These are phyloP conservation scores for Populus davidiana DNA, from an alignment of 345 rosid genomes.

Conservation along the genomic window DNA sequence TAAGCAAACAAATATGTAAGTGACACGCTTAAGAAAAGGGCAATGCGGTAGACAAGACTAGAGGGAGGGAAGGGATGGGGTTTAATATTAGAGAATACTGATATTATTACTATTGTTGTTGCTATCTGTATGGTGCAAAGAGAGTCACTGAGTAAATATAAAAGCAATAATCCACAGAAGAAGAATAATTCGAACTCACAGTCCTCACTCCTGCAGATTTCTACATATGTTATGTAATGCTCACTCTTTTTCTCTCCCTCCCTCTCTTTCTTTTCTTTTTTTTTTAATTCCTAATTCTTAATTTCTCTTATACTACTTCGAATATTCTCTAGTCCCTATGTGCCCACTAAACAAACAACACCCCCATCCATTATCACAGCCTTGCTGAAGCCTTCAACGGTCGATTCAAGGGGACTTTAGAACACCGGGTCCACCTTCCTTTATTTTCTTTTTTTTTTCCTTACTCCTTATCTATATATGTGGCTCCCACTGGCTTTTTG, in stretches of 20 bases:
- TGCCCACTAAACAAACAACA: slow-evolving; percentile 1
- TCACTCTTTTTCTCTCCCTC: slow-evolving; percentile 12
- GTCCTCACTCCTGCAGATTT: slow-evolving; percentile 51
- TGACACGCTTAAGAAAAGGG: not conserved
- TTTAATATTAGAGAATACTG: too few relatives aligned
- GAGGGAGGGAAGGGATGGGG: not conserved
- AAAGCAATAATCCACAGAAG: slow-evolving; percentile 61
- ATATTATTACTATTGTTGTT: not conserved
- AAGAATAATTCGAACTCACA: slow-evolving; percentile 79
- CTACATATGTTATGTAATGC: slow-evolving; percentile 25
- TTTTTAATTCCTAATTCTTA: not conserved
- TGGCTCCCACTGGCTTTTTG: slow-evolving; percentile 14
- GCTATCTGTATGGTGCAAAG: slow-evolving; percentile 22
- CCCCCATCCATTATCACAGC: not conserved
- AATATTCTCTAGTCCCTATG: slow-evolving; percentile 25
- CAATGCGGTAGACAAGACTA: not conserved
- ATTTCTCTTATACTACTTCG: not conserved
- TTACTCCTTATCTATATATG: not conserved
- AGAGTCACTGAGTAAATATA: slow-evolving; percentile 25
- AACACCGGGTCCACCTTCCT: not conserved
- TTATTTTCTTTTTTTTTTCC: too few relatives aligned
- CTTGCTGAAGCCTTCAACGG: slow-evolving; percentile 1
- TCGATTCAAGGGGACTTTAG: slow-evolving; percentile 7
- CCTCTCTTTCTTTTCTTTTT: too few relatives aligned
- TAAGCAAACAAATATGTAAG: not conserved